These are phyloP conservation scores for Naganishia antarctica DNA, from an alignment of 768 basidiomycete species.

Conservation along the genomic window DNA sequence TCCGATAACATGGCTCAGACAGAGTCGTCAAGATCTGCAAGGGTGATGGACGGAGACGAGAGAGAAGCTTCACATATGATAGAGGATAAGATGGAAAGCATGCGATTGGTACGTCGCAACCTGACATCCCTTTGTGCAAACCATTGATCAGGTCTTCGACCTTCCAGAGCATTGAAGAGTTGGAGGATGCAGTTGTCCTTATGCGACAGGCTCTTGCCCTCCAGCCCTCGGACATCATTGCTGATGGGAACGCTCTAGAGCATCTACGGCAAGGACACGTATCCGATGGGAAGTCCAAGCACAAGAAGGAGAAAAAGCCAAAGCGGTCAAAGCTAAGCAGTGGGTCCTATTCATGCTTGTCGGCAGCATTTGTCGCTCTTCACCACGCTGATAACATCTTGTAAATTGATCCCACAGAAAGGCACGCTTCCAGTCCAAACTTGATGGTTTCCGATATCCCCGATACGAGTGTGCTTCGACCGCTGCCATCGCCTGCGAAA, in stretches of 20 bases:
- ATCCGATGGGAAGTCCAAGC: background rate
- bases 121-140: background rate
- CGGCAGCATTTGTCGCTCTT: background rate
- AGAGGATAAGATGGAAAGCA: constrained; percentile 3
- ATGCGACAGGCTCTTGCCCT: constrained; percentile 15
- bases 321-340: constrained; percentile 23
- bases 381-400: no score
- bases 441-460: background rate
- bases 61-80: constrained; percentile 1
- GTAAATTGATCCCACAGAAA: background rate
- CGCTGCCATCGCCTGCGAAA: background rate
- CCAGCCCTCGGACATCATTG: background rate
- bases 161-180: constrained; percentile 18
- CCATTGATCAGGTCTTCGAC: background rate
- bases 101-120: background rate
- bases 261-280: background rate
- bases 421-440: constrained; percentile 21
- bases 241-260: no score
- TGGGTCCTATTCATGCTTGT: background rate
- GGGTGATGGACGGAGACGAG: background rate
- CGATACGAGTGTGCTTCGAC: background rate
- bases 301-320: constrained; percentile 19
- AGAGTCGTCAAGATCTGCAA: no score
- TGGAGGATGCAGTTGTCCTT: constrained; percentile 22
- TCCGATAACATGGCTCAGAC: no score